These are phyloP conservation scores for Eucalyptus regnans DNA, from an alignment of 345 rosid species.

Conservation along the genomic window DNA sequence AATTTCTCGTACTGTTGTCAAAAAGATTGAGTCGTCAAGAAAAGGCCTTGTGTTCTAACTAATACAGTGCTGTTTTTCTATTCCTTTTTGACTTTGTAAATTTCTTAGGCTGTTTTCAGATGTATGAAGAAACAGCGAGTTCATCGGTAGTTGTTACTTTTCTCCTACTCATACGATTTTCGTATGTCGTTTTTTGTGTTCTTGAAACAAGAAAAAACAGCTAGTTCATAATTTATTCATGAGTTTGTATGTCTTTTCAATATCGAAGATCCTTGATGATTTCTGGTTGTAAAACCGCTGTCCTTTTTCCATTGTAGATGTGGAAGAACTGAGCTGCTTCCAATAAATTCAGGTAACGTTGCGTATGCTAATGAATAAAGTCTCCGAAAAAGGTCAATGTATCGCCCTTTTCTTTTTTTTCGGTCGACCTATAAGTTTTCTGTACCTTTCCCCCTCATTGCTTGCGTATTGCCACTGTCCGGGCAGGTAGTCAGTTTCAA, in stretches of 20 bases:
- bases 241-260: not conserved
- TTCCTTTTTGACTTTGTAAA: not conserved
- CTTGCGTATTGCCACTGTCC: not conserved
- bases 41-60: not conserved
- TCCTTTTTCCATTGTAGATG: not conserved
- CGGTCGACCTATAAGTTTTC: not conserved
- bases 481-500: not conserved
- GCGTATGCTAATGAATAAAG: not conserved
- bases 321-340: not conserved
- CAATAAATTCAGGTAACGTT: not conserved
- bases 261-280: not conserved
- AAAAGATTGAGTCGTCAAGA: not conserved
- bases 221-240: not conserved
- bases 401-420: not conserved
- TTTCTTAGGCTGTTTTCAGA: not conserved
- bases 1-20: not conserved
- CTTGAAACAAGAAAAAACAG: not conserved
- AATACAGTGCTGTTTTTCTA: not conserved
- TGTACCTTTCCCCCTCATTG: not conserved
- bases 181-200: not conserved
- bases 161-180: not conserved
- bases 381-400: not conserved
- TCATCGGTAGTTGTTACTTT: not conserved
- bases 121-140: not conserved
- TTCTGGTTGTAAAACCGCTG: not conserved